Evolutionary conservation across 495 filamentous ascomycete species (phyloP).

Genomic region (Penicillium waksmanii): DNA sequence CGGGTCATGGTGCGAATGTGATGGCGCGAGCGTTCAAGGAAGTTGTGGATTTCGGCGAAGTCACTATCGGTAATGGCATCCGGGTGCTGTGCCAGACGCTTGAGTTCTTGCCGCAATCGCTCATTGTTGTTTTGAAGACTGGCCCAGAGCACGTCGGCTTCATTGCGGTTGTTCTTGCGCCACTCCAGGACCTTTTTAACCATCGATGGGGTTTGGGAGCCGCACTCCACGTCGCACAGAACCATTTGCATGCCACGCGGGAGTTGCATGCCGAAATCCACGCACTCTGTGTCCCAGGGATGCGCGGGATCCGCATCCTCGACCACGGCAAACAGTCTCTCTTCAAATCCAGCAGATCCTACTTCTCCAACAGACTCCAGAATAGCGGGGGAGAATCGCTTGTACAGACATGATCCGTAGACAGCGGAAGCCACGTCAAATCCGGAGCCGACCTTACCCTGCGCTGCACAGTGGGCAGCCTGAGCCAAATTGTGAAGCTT

Average conservation of each 20-base stretch:
- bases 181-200: conserved; percentile 87
- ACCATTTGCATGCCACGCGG: conserved; percentile 72
- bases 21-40: conserved; percentile 56
- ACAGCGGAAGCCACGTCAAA: conserved; percentile 96
- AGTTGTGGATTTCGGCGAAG: conserved; percentile 40
- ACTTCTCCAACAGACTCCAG: conserved; percentile 66
- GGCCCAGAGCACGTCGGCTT: conserved; percentile 71
- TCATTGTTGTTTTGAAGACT: conserved; percentile 76
- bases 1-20: conserved; percentile 76
- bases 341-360: conserved; percentile 65
- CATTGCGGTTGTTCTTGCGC: conserved; percentile 68
- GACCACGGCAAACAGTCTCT: conserved; percentile 65
- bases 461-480: conserved; percentile 90
- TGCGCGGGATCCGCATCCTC: conserved; percentile 53
- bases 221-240: conserved; percentile 96
- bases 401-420: conserved; percentile 87
- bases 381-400: conserved; percentile 82
- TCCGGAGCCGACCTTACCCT: conserved; percentile 93
- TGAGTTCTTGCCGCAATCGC: conserved; percentile 65
- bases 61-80: conserved; percentile 33
- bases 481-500: conserved; percentile 91
- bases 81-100: conserved; percentile 39
- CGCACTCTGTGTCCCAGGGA: conserved; percentile 78
- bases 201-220: conserved; percentile 92
- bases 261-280: conserved; percentile 64